Base-by-base conservation (phyloP, 2,329 filamentous ascomycete genomes). In the Colletotrichum paranaense region DNA sequence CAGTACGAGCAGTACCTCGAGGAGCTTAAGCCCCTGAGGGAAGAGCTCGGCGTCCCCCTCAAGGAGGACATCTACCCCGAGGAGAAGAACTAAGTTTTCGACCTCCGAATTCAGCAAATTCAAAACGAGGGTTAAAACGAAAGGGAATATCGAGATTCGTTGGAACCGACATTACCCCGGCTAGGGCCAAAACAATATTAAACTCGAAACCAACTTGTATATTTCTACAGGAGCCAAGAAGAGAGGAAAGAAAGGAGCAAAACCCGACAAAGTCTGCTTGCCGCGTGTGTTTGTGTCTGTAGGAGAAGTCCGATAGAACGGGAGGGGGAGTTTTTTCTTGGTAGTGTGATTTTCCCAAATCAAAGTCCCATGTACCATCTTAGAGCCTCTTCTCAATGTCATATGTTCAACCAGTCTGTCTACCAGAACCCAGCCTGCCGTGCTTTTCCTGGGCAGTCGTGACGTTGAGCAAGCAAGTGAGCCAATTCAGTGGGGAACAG, bases 1-100 rank as follows among this genome's bases (percentile, higher is more conserved):
- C 97, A 99, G 89, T 99, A 99, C 88, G 91, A 98, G 82, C 93
- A 98, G 88, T 98, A 97, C 87, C 92, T 99, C 75, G 90, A 94
- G 82, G 94, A 98, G 88, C 94, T 99, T 79, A 95, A 97, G 89
- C 89, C 93, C 77, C 89, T 98, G 81, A 93, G 95, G 81, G 94
- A 97, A 89, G 96, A 98, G 88, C 92, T 98, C 76, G 96, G 96
- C 79, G 91, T 98, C 80, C 88, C 91, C 77, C 90, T 98, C 80
- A 97, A 97, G 90, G 96, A 98, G 90, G 92, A 94, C 81, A 89
- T 98, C 84, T 98, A 95, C 87, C 95, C 96, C 73, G 89, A 92
- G 82, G 82, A 84, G 80, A 82, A 87, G 81, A 84, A 86, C 78
- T 82, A 83, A 77, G 74, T 62, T 26, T 26, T 26, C 26, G 26